Evolutionary conservation across 192 early-diverging fungal genomes (phyloP), one percentile per base, ranked within the genome.

Genomic region (Phycomyces blakesleeanus): DNA sequence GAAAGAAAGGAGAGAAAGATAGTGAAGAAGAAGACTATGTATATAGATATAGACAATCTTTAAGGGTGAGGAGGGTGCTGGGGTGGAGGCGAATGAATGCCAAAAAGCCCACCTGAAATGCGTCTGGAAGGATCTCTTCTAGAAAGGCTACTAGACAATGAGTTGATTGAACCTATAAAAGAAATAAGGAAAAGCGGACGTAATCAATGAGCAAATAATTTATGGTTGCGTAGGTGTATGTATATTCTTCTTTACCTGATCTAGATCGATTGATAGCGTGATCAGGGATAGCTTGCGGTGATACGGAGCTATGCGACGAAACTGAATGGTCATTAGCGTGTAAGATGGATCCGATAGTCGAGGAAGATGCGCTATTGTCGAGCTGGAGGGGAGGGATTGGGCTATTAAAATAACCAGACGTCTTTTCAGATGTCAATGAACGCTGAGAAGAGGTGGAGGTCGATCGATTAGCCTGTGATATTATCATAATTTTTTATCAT

Each of bases 401-500:
- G 39, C 27, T 62, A 38, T 34, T 34, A 21, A 34, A 38, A 4
- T 62, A 20, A 38, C 27, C 49, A 20, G 47, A 25, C 12, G 59
- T 56, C 54, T 68, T 68, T 54, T 68, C 67, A 4, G 67, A 68
- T 7, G 59, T 55, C 11, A 56, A 24, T 0, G 67, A 68, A 4
- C 67, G 57, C 12, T 68, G 67, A 20, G 67, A 68, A 12, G 67
- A 68, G 11, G 67, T 68, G 12, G 67, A 68, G 0, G 67, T 68
- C 5, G 67, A 68, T 14, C 66, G 59, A 25, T 59, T 60, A 9
- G 44, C 66, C 66, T 67, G 14, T 44, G 22, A 64, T 4, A 40
- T 26, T 20, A 63, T 38, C 18, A 55, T 27, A 64, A 24, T 40
- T 59, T 18, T 22, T 34, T 44, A 22, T 55, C 12, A 12, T 37